Conservation (phyloP, 805 yeast genomes). For the Clavispora vitiphila region DNA sequence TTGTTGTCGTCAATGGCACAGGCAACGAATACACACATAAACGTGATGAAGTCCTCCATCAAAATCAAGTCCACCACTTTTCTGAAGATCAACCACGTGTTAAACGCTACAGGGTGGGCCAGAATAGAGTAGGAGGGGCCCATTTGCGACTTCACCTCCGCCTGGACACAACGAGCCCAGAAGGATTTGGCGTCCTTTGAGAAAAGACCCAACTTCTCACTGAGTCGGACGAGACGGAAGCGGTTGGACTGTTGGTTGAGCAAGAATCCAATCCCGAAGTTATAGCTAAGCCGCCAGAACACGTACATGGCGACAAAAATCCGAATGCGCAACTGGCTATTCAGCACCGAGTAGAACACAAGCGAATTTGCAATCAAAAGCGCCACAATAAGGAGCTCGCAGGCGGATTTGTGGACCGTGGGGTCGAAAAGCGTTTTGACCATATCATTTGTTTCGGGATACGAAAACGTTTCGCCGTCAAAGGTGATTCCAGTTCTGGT, state of each 20-base stretch:
- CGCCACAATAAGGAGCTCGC: constrained; percentile 56
- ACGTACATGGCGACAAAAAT: constrained; percentile 53
- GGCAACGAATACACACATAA: constrained; percentile 57
- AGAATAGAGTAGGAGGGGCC: constrained; percentile 27
- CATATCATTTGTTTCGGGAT: constrained; percentile 77
- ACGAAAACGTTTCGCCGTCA: constrained; percentile 39
- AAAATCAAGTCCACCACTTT: constrained; percentile 75
- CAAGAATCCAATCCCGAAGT: constrained; percentile 72
- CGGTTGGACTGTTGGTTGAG: constrained; percentile 62
- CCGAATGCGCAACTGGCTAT: constrained; percentile 21
- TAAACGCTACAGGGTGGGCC: constrained; percentile 62
- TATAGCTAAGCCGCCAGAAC: constrained; percentile 73
- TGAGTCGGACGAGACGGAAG: constrained; percentile 48
- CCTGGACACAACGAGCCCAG: constrained; percentile 33
- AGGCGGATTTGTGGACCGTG: constrained; percentile 57
- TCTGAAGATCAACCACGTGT: constrained; percentile 77
- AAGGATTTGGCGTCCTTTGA: constrained; percentile 22
- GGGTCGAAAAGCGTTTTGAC: constrained; percentile 78
- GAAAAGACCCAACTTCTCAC: constrained; percentile 44
- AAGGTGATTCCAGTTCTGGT: constrained; percentile 38
- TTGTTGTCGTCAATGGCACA: constrained; percentile 35
- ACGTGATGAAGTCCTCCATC: constrained; percentile 80
- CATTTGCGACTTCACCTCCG: constrained; percentile 36
- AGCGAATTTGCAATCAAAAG: constrained; percentile 26
- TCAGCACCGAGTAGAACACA: constrained; percentile 26